Evolutionary conservation across 495 filamentous ascomycete species (phyloP).

Genomic region (Hypoxylon trugodes): DNA sequence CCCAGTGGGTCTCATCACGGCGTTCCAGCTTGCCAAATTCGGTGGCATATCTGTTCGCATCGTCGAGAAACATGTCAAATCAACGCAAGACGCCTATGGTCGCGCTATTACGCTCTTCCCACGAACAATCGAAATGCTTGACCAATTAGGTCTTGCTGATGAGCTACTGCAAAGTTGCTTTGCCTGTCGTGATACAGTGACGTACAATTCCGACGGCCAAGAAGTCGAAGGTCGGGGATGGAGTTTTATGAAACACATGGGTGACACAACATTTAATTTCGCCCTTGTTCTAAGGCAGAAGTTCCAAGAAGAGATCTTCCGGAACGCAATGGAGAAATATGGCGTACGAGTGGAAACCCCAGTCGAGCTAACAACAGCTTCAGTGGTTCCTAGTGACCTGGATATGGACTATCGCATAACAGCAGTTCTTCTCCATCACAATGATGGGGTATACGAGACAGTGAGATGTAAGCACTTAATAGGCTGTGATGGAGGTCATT

Average conservation of each 20-base stretch:
- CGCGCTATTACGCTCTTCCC: constrained; percentile 56
- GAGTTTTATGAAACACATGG: constrained; percentile 46
- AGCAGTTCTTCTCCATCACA: constrained; percentile 33
- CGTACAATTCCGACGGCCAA: constrained; percentile 51
- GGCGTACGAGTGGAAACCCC: constrained; percentile 46
- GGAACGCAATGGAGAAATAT: constrained; percentile 45
- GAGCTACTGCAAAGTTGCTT: constrained; percentile 58
- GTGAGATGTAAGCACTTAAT: constrained; percentile 52
- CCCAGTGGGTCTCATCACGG: constrained; percentile 71
- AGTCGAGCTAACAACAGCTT: constrained; percentile 44
- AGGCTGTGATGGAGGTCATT: constrained; percentile 58
- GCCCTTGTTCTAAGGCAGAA: constrained; percentile 54
- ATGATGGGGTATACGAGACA: constrained; percentile 21
- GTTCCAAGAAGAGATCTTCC: constrained; percentile 54
- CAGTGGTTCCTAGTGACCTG: constrained; percentile 37
- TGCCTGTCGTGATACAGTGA: constrained; percentile 55
- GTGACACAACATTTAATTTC: constrained; percentile 49
- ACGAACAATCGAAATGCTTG: constrained; percentile 56
- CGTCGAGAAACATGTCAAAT: constrained; percentile 49
- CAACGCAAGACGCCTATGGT: constrained; percentile 49
- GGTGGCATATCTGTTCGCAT: constrained; percentile 57
- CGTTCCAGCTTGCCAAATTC: constrained; percentile 68
- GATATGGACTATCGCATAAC: constrained; percentile 44
- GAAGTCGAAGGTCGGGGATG: constrained; percentile 42
- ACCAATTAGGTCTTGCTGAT: constrained; percentile 50